These are phyloP conservation scores for Mortierella alpina DNA, from an alignment of 192 early-diverging fungal species.

Conservation along the genomic window DNA sequence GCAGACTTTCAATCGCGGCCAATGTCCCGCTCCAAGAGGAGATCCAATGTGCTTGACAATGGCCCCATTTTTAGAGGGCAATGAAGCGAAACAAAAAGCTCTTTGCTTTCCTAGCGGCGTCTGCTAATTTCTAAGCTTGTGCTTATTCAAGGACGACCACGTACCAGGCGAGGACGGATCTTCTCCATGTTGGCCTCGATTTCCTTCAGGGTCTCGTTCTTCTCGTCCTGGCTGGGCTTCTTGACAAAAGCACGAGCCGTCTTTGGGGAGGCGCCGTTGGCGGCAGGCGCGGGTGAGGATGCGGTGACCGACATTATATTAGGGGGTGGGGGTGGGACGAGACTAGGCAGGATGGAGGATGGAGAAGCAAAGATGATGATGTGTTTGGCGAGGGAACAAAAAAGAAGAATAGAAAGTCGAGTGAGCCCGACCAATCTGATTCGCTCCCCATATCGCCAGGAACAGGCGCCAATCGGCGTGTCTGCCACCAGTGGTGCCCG, in stretches of 20 bases:
- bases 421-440: background rate
- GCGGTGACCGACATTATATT: conserved; percentile 47
- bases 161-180: conserved; percentile 53
- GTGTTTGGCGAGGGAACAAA: background rate
- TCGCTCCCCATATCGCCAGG: no score
- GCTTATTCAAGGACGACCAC: background rate
- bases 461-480: no score
- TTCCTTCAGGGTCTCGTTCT: conserved; percentile 46
- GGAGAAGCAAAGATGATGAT: conserved; percentile 9
- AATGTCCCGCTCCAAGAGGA: no score
- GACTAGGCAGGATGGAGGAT: background rate
- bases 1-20: no score
- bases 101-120: background rate
- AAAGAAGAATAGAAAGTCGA: background rate
- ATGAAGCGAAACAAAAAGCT: background rate
- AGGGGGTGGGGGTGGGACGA: background rate
- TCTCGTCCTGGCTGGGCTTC: conserved; percentile 48
- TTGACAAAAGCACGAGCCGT: conserved; percentile 31
- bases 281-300: conserved; percentile 19
- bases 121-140: background rate
- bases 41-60: no score
- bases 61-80: background rate
- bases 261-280: conserved; percentile 26
- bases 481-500: no score
- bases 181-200: conserved; percentile 55